Conservation (phyloP, 345 rosid species). For the Gossypium stocksii region DNA sequence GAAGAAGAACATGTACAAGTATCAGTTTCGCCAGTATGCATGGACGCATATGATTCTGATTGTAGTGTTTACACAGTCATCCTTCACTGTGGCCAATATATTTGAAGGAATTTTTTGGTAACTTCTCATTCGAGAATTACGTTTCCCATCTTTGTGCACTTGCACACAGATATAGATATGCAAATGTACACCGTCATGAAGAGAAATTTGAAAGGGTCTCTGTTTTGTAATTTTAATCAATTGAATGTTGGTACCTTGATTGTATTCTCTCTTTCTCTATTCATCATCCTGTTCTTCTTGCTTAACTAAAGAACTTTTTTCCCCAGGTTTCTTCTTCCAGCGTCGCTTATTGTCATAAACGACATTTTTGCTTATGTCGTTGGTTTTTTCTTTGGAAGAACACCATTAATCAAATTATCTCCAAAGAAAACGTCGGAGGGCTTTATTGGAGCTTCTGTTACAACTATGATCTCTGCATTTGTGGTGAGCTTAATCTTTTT, state of each 20-base stretch:
- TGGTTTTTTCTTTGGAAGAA: slow-evolving; percentile 97
- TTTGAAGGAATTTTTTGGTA: slow-evolving; percentile 99
- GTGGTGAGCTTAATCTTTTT: too few species aligned
- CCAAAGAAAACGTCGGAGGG: too few species aligned
- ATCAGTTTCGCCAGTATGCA: slow-evolving; percentile 98
- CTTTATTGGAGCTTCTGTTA: too few species aligned
- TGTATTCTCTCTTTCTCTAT: neutral
- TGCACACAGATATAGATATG: too few species aligned
- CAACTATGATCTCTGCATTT: too few species aligned
- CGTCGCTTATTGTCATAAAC: slow-evolving; percentile 81
- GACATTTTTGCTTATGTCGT: slow-evolving; percentile 81
- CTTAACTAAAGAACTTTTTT: slow-evolving; percentile 4
- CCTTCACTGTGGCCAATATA: slow-evolving; percentile 96
- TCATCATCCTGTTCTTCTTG: neutral
- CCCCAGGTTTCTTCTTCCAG: slow-evolving; percentile 97
- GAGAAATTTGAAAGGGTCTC: neutral
- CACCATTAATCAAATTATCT: too few species aligned
- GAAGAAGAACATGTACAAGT: slow-evolving; percentile 98
- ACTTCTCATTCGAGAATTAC: neutral
- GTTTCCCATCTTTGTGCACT: too few species aligned
- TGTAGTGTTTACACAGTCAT: slow-evolving; percentile 87
- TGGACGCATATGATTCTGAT: slow-evolving; percentile 99
- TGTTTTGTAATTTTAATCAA: neutral
- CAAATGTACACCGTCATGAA: too few species aligned
- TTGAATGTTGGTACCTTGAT: neutral